Evolutionary conservation across 2,329 filamentous ascomycete genomes (phyloP).

Genomic region (Colletotrichum somersetense): DNA sequence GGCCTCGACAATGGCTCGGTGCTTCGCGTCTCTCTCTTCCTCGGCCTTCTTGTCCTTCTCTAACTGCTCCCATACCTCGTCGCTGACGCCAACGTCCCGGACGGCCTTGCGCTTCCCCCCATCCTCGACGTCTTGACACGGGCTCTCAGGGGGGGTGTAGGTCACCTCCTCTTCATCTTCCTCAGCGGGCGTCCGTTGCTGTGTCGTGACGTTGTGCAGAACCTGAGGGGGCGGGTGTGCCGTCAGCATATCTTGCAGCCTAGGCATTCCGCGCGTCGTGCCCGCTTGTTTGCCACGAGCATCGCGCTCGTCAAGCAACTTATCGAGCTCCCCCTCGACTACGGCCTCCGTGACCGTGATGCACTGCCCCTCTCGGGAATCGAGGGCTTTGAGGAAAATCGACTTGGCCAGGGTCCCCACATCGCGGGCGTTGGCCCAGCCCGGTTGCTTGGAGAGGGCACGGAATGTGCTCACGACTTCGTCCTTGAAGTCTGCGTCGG

Average conservation of each 20-base stretch:
- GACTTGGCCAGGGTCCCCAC: constrained; percentile 65
- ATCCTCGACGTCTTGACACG: constrained; percentile 25
- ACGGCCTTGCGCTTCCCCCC: constrained; percentile 25
- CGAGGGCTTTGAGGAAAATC: constrained; percentile 60
- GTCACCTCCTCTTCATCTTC: constrained; percentile 27
- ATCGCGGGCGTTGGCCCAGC: constrained; percentile 75
- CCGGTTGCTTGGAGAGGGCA: constrained; percentile 55
- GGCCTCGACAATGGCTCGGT: constrained; percentile 50
- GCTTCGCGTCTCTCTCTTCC: constrained; percentile 53
- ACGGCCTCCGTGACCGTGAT: constrained; percentile 43
- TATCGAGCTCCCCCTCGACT: constrained; percentile 41
- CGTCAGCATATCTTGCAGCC: not conserved
- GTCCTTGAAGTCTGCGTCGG: constrained; percentile 37
- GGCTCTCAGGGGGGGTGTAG: not conserved
- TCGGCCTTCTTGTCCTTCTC: constrained; percentile 53
- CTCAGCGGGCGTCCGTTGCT: not conserved
- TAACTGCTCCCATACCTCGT: constrained; percentile 73
- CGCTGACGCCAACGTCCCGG: constrained; percentile 70
- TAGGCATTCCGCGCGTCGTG: not conserved
- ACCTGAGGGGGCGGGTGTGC: not conserved
- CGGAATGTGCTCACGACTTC: constrained; percentile 53
- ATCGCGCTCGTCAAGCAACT: constrained; percentile 45
- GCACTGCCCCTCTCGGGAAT: constrained; percentile 21
- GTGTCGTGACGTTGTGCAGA: constrained; percentile 13
- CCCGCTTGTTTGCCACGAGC: not conserved